Evolutionary conservation across 2,329 filamentous ascomycete genomes (phyloP), one percentile per base, ranked within the genome.

Genomic region (Zymoseptoria tritici): DNA sequence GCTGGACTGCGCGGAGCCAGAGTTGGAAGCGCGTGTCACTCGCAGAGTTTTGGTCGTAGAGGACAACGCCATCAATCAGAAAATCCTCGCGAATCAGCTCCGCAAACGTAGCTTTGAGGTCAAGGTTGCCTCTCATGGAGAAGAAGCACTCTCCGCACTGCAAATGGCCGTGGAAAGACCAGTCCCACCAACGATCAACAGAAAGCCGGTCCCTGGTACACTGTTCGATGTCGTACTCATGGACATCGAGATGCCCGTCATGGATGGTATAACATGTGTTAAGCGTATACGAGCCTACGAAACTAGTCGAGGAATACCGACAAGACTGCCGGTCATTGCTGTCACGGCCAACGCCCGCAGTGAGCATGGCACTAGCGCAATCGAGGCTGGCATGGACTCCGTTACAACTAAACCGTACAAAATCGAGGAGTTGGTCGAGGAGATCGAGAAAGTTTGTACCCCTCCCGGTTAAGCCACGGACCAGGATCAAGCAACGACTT

Each of bases 241-340:
- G 66, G 70, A 72, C 54, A 62, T 71, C 20, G 70, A 71, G 58
- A 72, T 72, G 70, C 70, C 70, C 2, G 62, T 70, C n/a, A 68
- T 69, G 61, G 64, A 70, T 49, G 70, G 70, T 8, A 53, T 70
- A 4, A 66, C 62, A 3, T 70, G 68, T 50, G 60, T 66, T 3
- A 54, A 63, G 11, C 57, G 57, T 16, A 71, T 72, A 51, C 58
- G 70, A n/a, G 62, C 66, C n/a, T 60, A 65, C 54, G 65, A 71
- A 54, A 24, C 54, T 9, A 61, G 61, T 6, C 52, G 52, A 59
- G 19, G 56, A 56, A 20, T 59, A 63, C 50, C 7, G n/a, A 31
- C 55, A 1, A 64, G 65, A 52, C 59, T 71, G 2, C 66, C 66
- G 1, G 62, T 72, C 22, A 67, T 71, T 24, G 69, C 70, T 5